Conservation (phyloP, 163 green algal genomes). For the Volvox carteri region DNA sequence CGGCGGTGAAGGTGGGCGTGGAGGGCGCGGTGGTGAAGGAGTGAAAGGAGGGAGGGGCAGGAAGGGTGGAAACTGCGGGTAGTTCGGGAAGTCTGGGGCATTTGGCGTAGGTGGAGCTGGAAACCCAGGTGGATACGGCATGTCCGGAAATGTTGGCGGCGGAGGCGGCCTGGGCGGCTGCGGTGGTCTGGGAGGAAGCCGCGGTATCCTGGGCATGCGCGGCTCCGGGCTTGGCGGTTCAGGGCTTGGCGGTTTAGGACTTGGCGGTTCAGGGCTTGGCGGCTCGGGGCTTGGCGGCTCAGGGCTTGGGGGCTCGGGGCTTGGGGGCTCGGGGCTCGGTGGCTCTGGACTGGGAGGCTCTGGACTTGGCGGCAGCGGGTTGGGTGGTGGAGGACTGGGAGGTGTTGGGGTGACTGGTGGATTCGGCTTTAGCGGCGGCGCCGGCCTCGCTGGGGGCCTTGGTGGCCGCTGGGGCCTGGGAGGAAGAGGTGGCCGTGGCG, state of each 20-base stretch:
- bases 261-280: slow-evolving; percentile 1
- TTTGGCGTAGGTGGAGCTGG: not conserved
- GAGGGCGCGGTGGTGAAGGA: not conserved
- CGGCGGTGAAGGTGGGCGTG: not conserved
- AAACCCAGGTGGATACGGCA: slow-evolving; percentile 9
- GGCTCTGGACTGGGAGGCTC: slow-evolving; percentile 16
- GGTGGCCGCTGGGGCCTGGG: not conserved
- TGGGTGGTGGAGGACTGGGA: not conserved
- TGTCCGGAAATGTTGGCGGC: not conserved
- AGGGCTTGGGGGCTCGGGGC: not conserved
- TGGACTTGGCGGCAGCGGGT: not conserved
- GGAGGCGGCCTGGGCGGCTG: not conserved
- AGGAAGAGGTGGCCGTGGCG: not conserved
- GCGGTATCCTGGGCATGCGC: not conserved
- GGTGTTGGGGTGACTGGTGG: not conserved
- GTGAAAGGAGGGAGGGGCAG: not conserved
- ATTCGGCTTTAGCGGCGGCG: not conserved
- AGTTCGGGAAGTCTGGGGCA: not conserved
- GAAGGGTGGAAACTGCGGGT: slow-evolving; percentile 6
- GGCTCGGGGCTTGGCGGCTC: not conserved
- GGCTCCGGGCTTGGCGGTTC: slow-evolving; percentile 1
- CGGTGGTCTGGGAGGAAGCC: slow-evolving; percentile 16
- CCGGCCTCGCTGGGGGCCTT: not conserved
- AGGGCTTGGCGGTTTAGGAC: slow-evolving; percentile 8
- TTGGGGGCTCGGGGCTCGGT: slow-evolving; percentile 6